A percentile compares a stretch with the other conserved stretches of the same genome.
phyloP scores from a whole-genome alignment of 148 eudicot species.

The Arctostaphylos glauca region DNA sequence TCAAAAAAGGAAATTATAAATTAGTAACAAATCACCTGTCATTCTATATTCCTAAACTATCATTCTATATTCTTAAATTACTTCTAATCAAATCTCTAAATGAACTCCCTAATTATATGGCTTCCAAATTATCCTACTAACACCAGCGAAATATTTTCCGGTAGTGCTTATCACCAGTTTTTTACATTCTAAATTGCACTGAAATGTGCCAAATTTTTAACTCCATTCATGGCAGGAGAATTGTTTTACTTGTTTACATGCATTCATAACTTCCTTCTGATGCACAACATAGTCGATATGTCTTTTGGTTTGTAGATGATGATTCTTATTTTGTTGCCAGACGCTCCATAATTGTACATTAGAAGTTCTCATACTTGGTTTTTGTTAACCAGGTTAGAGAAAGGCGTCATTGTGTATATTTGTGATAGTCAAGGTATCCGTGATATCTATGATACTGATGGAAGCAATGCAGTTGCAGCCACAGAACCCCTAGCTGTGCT shows the following conservation, averaged over 20 bases:
- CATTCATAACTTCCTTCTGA: neutral
- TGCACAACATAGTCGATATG: neutral
- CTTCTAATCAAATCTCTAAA: too few species aligned
- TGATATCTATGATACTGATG: conserved; percentile 96
- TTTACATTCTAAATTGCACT: neutral
- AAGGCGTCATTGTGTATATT: conserved; percentile 94
- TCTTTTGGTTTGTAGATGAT: neutral
- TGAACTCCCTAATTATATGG: too few species aligned
- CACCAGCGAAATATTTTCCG: neutral
- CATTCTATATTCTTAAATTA: too few species aligned
- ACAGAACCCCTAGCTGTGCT: conserved; percentile 89
- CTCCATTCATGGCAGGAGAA: neutral
- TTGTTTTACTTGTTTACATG: neutral
- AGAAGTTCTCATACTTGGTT: conserved; percentile 11
- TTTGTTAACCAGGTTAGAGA: conserved; percentile 68
- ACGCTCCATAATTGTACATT: neutral
- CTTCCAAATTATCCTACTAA: too few species aligned
- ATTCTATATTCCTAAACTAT: too few species aligned
- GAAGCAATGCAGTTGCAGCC: conserved; percentile 80
- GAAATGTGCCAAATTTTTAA: neutral
- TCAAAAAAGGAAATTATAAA: too few species aligned
- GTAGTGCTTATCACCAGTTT: neutral
- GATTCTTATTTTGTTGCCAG: neutral
- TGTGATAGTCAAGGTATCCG: conserved; percentile 95
- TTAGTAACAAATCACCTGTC: too few species aligned